Base-by-base conservation (phyloP, 345 rosid genomes). In the Dipteronia sinensis region DNA sequence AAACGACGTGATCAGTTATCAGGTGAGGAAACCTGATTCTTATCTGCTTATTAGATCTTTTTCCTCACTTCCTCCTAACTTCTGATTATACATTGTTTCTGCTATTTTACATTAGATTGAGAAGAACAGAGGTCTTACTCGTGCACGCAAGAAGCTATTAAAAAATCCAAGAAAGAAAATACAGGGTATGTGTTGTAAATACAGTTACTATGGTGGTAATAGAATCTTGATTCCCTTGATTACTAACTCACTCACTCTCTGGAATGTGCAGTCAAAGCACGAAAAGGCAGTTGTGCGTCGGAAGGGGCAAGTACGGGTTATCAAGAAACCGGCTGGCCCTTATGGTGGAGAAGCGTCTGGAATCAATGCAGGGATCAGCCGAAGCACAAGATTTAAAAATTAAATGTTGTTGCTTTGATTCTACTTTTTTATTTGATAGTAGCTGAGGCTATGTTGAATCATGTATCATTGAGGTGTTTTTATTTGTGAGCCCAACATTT, bases 101-200 rank as follows among this genome's bases (percentile, higher is more conserved):
- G 15, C 27, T 65, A 67, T 73, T 73, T 75, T 23, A 25, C 19
- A 12, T 46, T 85, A 90, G 98, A 95, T 92, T 56, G 80, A 76
- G 72, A 82, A 80, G 76, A 90, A 93, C 83, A 91, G 87, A 85
- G 96, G 98, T 74, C 76, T 95, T 75, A 92, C 96, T 7, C 92
- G 92, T 40, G 69, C 76, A 3, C 90, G 93, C 58, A 90, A 87
- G 85, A 95, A 84, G 86, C 79, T 79, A 10, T 51, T 4, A 5
- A 95, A 95, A 77, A 92, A 92, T 78, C 99, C 98, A 7, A 88
- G 99, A 80, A 92, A 89, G 91, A 95, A 95, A 93, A 47, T 87
- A 91, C 86, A 73, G 93, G 94, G 97, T 88, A 88, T 15, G n/a
- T 64, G 12, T 22, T 15, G 9, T 29, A 56, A 29, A 17, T 16